Percentiles rank a stretch among this genome's conserved stretches.
Conservation (phyloP, 1,139 yeast species). For the Yamadazyma siamensis region DNA sequence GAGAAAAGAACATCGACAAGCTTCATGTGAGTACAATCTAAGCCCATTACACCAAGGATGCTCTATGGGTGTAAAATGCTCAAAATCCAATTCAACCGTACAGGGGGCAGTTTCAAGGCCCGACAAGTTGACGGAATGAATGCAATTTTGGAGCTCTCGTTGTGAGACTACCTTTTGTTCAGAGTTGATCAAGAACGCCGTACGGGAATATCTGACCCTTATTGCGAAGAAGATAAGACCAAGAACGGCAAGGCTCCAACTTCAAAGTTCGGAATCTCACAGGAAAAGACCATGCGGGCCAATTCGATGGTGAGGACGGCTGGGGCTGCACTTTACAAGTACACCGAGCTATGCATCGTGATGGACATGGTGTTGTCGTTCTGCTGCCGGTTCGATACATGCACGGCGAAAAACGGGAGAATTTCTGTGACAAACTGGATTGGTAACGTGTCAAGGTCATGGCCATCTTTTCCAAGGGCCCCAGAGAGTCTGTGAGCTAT, state of each 20-base stretch:
- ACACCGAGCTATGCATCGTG: slow-evolving; percentile 5
- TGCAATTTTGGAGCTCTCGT: slow-evolving; percentile 28
- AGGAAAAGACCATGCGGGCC: slow-evolving; percentile 2
- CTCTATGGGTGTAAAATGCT: background rate
- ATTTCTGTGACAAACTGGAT: background rate
- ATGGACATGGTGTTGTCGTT: slow-evolving; percentile 5
- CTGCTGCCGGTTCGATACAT: slow-evolving; percentile 7
- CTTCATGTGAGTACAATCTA: background rate
- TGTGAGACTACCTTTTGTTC: slow-evolving; percentile 4
- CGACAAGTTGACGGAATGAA: slow-evolving; percentile 5
- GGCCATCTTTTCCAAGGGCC: background rate
- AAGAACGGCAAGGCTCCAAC: slow-evolving; percentile 1
- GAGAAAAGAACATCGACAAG: background rate
- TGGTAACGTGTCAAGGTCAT: slow-evolving; percentile 1
- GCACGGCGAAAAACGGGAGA: background rate
- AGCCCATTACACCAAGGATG: background rate
- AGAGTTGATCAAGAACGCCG: slow-evolving; percentile 5
- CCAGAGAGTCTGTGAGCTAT: slow-evolving; percentile 1
- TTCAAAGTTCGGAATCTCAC: background rate
- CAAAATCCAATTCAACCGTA: background rate
- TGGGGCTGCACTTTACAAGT: slow-evolving; percentile 2
- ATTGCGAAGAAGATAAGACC: background rate
- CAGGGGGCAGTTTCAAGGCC: background rate
- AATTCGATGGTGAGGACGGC: background rate
- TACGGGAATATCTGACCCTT: slow-evolving; percentile 3